These are phyloP conservation scores for Camillea tinctor DNA, from an alignment of 2,329 filamentous ascomycete species.

Conservation along the genomic window DNA sequence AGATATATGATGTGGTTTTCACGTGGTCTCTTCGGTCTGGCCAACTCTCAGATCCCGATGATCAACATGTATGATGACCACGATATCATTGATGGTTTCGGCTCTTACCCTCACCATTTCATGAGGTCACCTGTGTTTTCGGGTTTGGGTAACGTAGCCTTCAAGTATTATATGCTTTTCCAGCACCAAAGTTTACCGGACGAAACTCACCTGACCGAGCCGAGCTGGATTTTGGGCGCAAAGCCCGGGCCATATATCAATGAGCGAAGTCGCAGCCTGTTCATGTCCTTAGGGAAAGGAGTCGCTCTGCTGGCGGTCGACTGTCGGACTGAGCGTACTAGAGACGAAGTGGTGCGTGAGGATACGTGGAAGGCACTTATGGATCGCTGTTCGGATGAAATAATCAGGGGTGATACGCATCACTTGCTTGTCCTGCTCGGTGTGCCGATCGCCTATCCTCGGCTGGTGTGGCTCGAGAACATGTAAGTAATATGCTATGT, in stretches of 20 bases:
- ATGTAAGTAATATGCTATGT: constrained; percentile 47
- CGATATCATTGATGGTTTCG: constrained; percentile 87
- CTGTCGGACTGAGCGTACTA: constrained; percentile 84
- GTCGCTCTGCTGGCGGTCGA: constrained; percentile 85
- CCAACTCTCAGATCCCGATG: constrained; percentile 94
- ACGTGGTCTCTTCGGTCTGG: constrained; percentile 89
- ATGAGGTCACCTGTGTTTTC: constrained; percentile 90
- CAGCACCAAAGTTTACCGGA: constrained; percentile 86
- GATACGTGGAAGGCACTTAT: constrained; percentile 85
- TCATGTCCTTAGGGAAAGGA: constrained; percentile 76
- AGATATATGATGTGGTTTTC: constrained; percentile 95
- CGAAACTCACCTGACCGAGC: constrained; percentile 80
- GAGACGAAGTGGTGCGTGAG: constrained; percentile 75
- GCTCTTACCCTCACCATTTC: constrained; percentile 87
- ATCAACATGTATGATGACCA: constrained; percentile 98
- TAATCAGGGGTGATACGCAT: constrained; percentile 79
- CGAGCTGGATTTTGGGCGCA: constrained; percentile 84
- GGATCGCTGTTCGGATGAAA: constrained; percentile 78
- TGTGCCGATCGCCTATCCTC: constrained; percentile 78
- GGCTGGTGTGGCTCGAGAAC: constrained; percentile 71
- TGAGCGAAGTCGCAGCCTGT: constrained; percentile 80
- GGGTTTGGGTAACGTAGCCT: constrained; percentile 85
- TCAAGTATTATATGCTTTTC: constrained; percentile 99
- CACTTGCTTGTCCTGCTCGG: constrained; percentile 87
- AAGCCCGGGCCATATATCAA: constrained; percentile 86